Conservation (phyloP, 257 asterid genomes). For the Orobanche coerulescens region DNA sequence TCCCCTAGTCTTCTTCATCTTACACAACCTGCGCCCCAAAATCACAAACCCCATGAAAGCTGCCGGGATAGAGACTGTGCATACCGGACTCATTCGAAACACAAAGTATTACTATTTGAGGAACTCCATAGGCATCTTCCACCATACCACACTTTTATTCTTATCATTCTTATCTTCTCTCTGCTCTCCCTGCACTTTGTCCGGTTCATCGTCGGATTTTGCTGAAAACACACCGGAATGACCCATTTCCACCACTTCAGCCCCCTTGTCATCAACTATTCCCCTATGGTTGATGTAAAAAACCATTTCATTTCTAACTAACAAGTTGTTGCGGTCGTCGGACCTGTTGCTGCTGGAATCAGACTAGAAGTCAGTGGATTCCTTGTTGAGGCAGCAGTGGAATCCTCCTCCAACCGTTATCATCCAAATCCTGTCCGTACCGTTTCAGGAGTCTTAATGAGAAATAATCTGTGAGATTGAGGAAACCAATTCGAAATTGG, state of each 20-base stretch:
- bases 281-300: constrained; percentile 25
- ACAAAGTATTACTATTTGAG: constrained; percentile 40
- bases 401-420: constrained; percentile 26
- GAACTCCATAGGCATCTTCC: constrained; percentile 68
- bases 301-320: constrained; percentile 26
- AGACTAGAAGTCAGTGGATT: constrained; percentile 37
- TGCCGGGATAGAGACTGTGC: constrained; percentile 59
- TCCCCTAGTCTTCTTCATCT: constrained; percentile 44
- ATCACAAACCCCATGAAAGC: constrained; percentile 61
- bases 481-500: too few species aligned
- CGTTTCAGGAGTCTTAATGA: constrained; percentile 31
- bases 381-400: constrained; percentile 29
- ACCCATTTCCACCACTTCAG: constrained; percentile 22
- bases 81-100: constrained; percentile 46
- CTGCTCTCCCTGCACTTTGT: too few species aligned
- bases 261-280: constrained; percentile 17
- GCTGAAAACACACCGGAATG: too few species aligned
- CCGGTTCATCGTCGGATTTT: too few species aligned
- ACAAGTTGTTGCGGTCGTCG: constrained; percentile 29
- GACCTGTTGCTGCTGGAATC: constrained; percentile 49
- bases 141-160: constrained; percentile 47
- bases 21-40: constrained; percentile 51
- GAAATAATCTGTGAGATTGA: constrained; percentile 48
- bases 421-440: constrained; percentile 22
- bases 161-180: too few species aligned